These are phyloP conservation scores for Zymoseptoria ardabiliae DNA, from an alignment of 2,329 filamentous ascomycete genomes.

Conservation along the genomic window DNA sequence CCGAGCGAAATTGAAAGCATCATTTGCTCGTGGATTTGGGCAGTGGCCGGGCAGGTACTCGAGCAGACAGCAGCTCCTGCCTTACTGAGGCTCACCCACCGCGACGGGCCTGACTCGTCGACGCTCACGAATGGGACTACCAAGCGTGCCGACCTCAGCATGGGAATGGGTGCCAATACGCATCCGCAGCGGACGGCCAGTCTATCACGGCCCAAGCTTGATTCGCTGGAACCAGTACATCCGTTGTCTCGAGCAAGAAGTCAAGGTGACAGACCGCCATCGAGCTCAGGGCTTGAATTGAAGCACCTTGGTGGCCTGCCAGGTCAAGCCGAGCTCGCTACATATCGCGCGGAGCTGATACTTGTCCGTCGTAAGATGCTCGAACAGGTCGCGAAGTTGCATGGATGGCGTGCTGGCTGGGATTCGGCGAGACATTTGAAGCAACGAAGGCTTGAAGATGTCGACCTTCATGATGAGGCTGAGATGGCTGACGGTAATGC, in stretches of 20 bases:
- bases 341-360: constrained; percentile 73
- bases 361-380: constrained; percentile 72
- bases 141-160: constrained; percentile 20
- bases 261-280: constrained; percentile 12
- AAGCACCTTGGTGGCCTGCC: constrained; percentile 19
- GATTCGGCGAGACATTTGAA: constrained; percentile 27
- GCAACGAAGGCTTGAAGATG: constrained; percentile 29
- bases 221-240: constrained; percentile 5
- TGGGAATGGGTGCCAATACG: constrained; percentile 25
- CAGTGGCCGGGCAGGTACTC: constrained; percentile 67
- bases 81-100: constrained; percentile 17
- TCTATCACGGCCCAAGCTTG: constrained; percentile 9
- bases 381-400: constrained; percentile 62
- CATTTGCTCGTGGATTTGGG: constrained; percentile 70
- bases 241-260: constrained; percentile 4
- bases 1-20: constrained; percentile 58
- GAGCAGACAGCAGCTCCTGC: constrained; percentile 53
- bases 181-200: constrained; percentile 27
- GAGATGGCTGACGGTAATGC: constrained; percentile 4
- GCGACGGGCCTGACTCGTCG: constrained; percentile 1
- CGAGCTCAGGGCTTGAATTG: constrained; percentile 11
- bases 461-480: constrained; percentile 30
- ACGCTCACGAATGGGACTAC: constrained; percentile 14
- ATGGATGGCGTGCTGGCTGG: constrained; percentile 75
- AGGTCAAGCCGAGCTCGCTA: constrained; percentile 71